Conservation (phyloP, 1,284 basidiomycete species). For the Cerrena zonata region DNA sequence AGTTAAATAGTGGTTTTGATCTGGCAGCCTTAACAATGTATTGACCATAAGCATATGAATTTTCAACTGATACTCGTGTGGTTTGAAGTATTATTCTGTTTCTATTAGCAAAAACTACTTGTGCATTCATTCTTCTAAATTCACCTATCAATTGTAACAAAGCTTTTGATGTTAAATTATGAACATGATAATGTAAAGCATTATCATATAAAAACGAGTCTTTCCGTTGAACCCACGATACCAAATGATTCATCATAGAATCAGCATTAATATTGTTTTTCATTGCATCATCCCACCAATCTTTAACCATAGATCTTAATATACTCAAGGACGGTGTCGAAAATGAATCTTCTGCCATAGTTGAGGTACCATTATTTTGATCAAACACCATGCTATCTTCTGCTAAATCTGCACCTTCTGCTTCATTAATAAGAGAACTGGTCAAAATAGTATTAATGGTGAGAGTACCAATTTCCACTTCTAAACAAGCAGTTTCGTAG, state of each 20-base stretch:
- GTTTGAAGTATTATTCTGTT: slow-evolving; percentile 84
- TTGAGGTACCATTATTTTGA: too few species aligned
- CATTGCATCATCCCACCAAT: too few species aligned
- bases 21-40: slow-evolving; percentile 92
- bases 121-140: slow-evolving; percentile 90
- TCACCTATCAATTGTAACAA: slow-evolving; percentile 96
- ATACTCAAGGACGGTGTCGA: too few species aligned
- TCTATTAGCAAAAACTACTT: slow-evolving; percentile 94
- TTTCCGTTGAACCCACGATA: too few species aligned
- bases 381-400: too few species aligned
- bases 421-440: slow-evolving; percentile 89
- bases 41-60: slow-evolving; percentile 90
- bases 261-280: too few species aligned
- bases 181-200: too few species aligned
- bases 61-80: slow-evolving; percentile 92
- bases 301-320: too few species aligned
- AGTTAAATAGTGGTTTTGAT: slow-evolving; percentile 92
- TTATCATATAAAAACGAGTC: too few species aligned
- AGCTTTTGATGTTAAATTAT: slow-evolving; percentile 95
- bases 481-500: slow-evolving; percentile 90
- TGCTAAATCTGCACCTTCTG: slow-evolving; percentile 90
- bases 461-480: slow-evolving; percentile 84
- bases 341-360: too few species aligned
- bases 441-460: slow-evolving; percentile 94
- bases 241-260: too few species aligned